Percentiles rank a stretch among this genome's conserved stretches.
phyloP scores from a whole-genome alignment of 352 stramenopile genomes.

The Aphanomyces astaci region DNA sequence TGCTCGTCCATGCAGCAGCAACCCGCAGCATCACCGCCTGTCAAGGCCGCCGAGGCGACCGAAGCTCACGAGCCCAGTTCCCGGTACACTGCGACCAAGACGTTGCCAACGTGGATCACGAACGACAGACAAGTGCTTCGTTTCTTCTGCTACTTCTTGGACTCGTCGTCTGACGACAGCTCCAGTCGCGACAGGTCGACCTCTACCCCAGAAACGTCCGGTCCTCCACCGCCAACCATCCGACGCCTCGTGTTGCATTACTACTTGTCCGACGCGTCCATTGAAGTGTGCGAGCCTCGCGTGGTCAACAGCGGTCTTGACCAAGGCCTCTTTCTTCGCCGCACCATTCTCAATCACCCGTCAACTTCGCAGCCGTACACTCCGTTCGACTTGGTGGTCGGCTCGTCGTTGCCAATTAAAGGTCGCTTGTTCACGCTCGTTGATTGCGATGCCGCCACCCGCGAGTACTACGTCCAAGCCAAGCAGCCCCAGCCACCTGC shows the following conservation, averaged over 20 bases:
- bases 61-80: not conserved
- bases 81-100: not conserved
- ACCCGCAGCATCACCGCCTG: not conserved
- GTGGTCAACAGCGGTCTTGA: conserved; percentile 80
- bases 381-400: conserved; percentile 73
- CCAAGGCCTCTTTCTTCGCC: conserved; percentile 85
- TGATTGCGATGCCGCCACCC: conserved; percentile 83
- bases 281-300: conserved; percentile 83
- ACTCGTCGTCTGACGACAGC: conserved; percentile 44
- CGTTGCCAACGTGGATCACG: conserved; percentile 41
- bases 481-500: conserved; percentile 32
- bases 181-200: conserved; percentile 25
- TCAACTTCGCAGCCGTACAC: conserved; percentile 33
- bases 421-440: conserved; percentile 76
- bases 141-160: conserved; percentile 86
- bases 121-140: conserved; percentile 78
- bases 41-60: not conserved
- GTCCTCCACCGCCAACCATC: conserved; percentile 26
- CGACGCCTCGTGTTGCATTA: conserved; percentile 71
- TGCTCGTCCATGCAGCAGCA: not conserved
- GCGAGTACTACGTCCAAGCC: conserved; percentile 63
- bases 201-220: conserved; percentile 16
- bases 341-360: conserved; percentile 37
- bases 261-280: conserved; percentile 72
- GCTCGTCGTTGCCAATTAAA: conserved; percentile 67